Percentiles rank a stretch among this genome's conserved stretches.
Conservation (phyloP, 352 stramenopile genomes). For the Phytophthora sp. region DNA sequence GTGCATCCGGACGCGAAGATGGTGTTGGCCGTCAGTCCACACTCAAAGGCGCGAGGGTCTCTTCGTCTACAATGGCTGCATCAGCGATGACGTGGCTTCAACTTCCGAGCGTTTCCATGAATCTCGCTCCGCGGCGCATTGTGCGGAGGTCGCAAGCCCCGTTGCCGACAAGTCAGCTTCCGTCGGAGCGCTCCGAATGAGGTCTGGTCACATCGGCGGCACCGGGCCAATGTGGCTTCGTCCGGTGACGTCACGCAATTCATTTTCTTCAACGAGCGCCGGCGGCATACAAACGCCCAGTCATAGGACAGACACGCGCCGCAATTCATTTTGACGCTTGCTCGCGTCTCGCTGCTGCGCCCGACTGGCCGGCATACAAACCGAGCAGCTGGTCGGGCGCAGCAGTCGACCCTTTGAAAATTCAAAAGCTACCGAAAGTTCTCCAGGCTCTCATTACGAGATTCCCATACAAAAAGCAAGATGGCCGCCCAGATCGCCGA, state of each 20-base stretch:
- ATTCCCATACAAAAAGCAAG: slow-evolving; percentile 25
- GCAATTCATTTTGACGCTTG: slow-evolving; percentile 26
- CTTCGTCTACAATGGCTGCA: too few relatives aligned
- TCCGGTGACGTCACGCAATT: slow-evolving; percentile 34
- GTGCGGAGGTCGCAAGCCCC: too few relatives aligned
- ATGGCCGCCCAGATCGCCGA: slow-evolving; percentile 74
- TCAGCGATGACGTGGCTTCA: too few relatives aligned
- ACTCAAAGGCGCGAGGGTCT: too few relatives aligned
- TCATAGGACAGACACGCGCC: not conserved
- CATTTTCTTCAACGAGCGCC: slow-evolving; percentile 40
- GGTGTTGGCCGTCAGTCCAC: too few relatives aligned
- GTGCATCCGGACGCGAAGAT: too few relatives aligned
- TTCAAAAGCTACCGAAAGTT: slow-evolving; percentile 36
- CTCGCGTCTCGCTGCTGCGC: too few relatives aligned
- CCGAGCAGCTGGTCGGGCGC: not conserved
- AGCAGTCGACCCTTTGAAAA: slow-evolving; percentile 26
- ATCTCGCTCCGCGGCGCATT: too few relatives aligned
- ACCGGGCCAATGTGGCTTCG: too few relatives aligned
- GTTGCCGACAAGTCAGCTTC: slow-evolving; percentile 8
- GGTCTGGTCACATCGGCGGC: slow-evolving; percentile 29
- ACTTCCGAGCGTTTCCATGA: too few relatives aligned
- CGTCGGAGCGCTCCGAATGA: not conserved
- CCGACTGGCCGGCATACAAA: not conserved
- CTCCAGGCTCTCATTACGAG: slow-evolving; percentile 19
- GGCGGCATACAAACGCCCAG: slow-evolving; percentile 15